Evolutionary conservation across 2,329 filamentous ascomycete species (phyloP).

Genomic region (Stemphylium beticola): DNA sequence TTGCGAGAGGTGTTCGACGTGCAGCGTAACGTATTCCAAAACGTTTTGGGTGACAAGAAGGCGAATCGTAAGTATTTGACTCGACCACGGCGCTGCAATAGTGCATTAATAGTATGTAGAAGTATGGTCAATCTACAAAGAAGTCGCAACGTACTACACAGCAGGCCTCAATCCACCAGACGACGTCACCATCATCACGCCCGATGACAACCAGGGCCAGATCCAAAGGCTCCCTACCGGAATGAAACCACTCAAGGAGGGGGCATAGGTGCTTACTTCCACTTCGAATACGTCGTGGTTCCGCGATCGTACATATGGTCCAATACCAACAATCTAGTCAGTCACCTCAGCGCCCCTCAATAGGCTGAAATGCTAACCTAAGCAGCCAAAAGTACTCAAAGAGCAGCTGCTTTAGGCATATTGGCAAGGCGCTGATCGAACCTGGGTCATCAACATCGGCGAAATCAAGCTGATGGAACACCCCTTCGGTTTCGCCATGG

Average conservation of each 20-base stretch:
- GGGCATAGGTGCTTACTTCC: conserved; percentile 69
- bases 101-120: neutral
- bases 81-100: no score
- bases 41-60: conserved; percentile 17
- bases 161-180: conserved; percentile 66
- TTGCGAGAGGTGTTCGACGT: conserved; percentile 22
- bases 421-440: conserved; percentile 61
- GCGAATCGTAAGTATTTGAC: conserved; percentile 8
- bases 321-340: conserved; percentile 67
- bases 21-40: conserved; percentile 17
- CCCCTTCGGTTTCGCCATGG: neutral
- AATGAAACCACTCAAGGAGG: conserved; percentile 62
- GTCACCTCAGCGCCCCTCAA: no score
- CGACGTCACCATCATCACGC: conserved; percentile 69
- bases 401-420: conserved; percentile 64
- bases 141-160: conserved; percentile 71
- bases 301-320: conserved; percentile 64
- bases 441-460: conserved; percentile 70
- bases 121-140: conserved; percentile 33
- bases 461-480: conserved; percentile 64
- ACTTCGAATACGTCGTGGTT: conserved; percentile 65
- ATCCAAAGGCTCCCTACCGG: conserved; percentile 63
- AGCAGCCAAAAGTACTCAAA: no score
- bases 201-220: conserved; percentile 72
- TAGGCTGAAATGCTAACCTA: no score